phyloP scores from a whole-genome alignment of 2,329 filamentous ascomycete genomes.

The Eutypella sp. region DNA sequence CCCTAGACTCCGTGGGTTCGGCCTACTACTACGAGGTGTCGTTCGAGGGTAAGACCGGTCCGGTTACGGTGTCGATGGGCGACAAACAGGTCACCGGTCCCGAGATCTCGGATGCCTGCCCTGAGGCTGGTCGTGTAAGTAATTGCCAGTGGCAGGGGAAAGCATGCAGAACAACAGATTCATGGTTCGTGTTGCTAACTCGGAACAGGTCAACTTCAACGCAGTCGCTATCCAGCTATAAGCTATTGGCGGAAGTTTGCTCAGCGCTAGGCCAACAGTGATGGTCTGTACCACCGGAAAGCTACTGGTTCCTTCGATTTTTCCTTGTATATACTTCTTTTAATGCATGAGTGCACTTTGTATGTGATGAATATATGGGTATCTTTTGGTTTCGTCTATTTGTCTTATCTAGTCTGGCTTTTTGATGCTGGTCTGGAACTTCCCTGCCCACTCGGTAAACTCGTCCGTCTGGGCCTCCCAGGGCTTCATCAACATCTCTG shows the following conservation, averaged over 20 bases:
- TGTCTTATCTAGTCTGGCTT: conserved; percentile 28
- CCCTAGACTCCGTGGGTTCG: conserved; percentile 23
- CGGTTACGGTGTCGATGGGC: conserved; percentile 33
- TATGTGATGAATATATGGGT: neutral
- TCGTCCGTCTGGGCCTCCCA: conserved; percentile 68
- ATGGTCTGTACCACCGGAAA: neutral
- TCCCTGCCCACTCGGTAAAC: conserved; percentile 71
- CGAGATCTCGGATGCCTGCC: conserved; percentile 28
- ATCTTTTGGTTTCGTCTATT: neutral
- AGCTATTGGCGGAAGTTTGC: conserved; percentile 1
- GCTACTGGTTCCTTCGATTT: conserved; percentile 1
- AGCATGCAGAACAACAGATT: neutral
- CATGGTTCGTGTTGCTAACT: neutral
- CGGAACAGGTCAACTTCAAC: conserved; percentile 29
- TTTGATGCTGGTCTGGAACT: conserved; percentile 49
- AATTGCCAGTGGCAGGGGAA: neutral
- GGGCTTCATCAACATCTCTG: conserved; percentile 49
- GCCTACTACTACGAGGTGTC: conserved; percentile 33
- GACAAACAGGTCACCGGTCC: conserved; percentile 33
- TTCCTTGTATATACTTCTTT: neutral
- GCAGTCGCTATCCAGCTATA: conserved; percentile 28
- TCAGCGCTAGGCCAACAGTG: neutral
- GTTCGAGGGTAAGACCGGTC: conserved; percentile 32
- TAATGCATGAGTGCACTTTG: neutral
- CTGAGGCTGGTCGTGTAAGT: conserved; percentile 24